Base-by-base conservation (phyloP, 306 rosid species). In the Carpinus fangiana region DNA sequence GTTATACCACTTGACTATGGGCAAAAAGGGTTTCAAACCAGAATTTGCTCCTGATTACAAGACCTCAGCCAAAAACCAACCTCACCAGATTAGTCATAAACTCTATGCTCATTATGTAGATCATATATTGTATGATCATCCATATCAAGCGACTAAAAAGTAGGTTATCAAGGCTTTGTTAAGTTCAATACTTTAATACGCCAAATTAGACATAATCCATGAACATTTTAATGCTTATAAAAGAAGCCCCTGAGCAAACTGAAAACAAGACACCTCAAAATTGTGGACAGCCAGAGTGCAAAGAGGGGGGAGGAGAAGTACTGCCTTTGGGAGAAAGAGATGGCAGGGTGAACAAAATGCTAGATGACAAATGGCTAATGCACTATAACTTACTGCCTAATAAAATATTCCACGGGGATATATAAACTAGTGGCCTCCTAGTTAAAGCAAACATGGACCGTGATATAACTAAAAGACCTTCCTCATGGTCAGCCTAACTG, bases 381-480 rank as follows among this genome's bases (percentile, higher is more conserved):
- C 53, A 50, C 13, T 14, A 50, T 16, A 53, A 17, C 7, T 1
- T 18, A 53, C 21, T 53, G 21, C 17, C 21, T 18, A 53, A 16
- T 53, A 50, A 50, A 50, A 50, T 14, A 50, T 50, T 50, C 4
- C 12, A 23, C 23, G 38, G 34, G 0, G 65, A 59, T 23, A 20
- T 23, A 57, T 59, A 17, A 59, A 59, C 65, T 64, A 64, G 43
- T 7, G 48, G 38, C 51, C 16, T 36, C 23, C 16, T 38, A 66
- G 51, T 3, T 18, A 17, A 8, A 38, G 71, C 71, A 66, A 66
- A 66, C 47, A 38, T 66, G 51, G 72, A n/a, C 51, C 7, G 31
- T 62, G 68, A 38, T 18, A 36, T 66, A 38, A 66, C 48, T 66
- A 17, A 12, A 66, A 66, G 72, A 66, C 50, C 72, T 66, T 17